Evolutionary conservation across 495 filamentous ascomycete species (phyloP).

Genomic region (Letharia lupina): DNA sequence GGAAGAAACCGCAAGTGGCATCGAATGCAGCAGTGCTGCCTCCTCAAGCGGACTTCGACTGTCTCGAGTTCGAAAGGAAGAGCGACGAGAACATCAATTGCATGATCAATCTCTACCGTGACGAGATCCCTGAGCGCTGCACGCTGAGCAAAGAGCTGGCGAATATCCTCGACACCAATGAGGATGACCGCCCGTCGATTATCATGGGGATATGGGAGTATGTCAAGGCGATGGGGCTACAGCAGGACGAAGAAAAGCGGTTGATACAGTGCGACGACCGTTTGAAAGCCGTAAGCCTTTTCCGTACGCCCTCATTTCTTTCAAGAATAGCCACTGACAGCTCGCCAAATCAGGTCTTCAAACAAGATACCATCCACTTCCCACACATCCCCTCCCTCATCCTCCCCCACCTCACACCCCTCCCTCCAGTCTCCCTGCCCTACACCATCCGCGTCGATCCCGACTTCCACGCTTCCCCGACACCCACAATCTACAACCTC

Average conservation of each 20-base stretch:
- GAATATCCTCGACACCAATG: constrained; percentile 75
- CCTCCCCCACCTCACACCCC: constrained; percentile 60
- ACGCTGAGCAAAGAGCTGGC: constrained; percentile 68
- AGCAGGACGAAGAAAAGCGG: constrained; percentile 90
- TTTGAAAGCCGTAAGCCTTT: constrained; percentile 55
- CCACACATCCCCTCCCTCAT: constrained; percentile 77
- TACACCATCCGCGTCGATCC: constrained; percentile 95
- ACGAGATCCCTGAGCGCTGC: constrained; percentile 80
- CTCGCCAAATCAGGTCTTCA: constrained; percentile 54
- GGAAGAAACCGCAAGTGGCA: constrained; percentile 60
- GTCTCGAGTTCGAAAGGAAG: constrained; percentile 80
- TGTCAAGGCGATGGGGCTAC: constrained; percentile 71
- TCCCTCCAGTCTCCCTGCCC: constrained; percentile 73
- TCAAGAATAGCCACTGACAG: constrained; percentile 21
- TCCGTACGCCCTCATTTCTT: not conserved
- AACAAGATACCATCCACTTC: constrained; percentile 72
- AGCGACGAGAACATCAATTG: constrained; percentile 90
- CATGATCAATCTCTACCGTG: constrained; percentile 75
- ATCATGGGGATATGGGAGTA: constrained; percentile 95
- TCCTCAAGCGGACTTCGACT: constrained; percentile 69
- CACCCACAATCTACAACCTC: constrained; percentile 81
- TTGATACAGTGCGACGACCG: constrained; percentile 82
- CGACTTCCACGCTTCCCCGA: constrained; percentile 57
- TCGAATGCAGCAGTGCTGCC: constrained; percentile 41
- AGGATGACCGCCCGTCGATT: constrained; percentile 77